phyloP scores from a whole-genome alignment of 129 eudicot species.

The Kitagawia praeruptora region DNA sequence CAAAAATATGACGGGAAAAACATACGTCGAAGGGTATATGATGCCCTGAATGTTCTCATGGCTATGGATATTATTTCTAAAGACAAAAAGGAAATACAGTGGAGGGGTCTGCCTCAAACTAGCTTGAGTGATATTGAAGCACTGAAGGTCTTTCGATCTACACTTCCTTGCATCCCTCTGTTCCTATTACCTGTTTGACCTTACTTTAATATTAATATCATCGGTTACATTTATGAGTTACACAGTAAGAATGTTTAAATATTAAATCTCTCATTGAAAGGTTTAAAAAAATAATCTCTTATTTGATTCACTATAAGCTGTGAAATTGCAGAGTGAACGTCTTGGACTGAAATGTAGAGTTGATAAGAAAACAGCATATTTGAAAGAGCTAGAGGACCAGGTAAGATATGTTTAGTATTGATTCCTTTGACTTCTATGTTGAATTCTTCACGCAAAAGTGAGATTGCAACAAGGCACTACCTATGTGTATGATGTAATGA shows the following conservation, averaged over 20 bases:
- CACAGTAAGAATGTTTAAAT: neutral
- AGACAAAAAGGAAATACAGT: conserved; percentile 74
- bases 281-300: too few species aligned
- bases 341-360: conserved; percentile 44
- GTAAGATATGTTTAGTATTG: conserved; percentile 25
- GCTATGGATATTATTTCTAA: conserved; percentile 80
- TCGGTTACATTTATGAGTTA: neutral
- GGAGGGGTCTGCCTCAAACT: conserved; percentile 65
- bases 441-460: neutral
- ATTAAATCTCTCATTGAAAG: neutral
- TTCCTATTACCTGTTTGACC: neutral
- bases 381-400: conserved; percentile 79
- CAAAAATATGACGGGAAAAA: conserved; percentile 67
- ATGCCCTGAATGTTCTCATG: conserved; percentile 74
- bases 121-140: conserved; percentile 51
- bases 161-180: neutral
- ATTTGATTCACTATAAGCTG: neutral
- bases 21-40: conserved; percentile 82
- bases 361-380: conserved; percentile 68
- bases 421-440: neutral
- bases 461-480: neutral
- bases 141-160: conserved; percentile 43
- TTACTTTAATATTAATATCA: neutral
- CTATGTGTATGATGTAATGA: neutral
- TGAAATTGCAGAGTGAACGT: conserved; percentile 43